Evolutionary conservation across 441 rosid species (phyloP), one percentile per base, ranked within the genome.

Genomic region (Erysimum pusillum): DNA sequence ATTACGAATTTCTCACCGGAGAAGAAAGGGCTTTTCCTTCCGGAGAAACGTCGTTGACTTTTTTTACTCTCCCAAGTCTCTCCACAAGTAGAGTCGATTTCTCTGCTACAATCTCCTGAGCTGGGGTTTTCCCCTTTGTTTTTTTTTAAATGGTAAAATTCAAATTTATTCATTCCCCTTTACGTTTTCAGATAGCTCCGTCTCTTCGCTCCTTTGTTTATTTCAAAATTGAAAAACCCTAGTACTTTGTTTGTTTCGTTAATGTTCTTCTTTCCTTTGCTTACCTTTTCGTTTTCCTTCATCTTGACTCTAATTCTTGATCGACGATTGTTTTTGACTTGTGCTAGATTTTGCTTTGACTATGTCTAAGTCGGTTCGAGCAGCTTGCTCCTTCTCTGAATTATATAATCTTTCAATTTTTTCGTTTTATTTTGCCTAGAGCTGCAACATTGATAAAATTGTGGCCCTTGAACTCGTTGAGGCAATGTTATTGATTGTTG

Each of bases 41-140:
- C 53, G 60, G 65, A 3, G 45, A 46, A 39, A 57, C 31, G 9
- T 10, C 56, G 39, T 71, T 64, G 67, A 71, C 76, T 77, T 71
- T 5, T 25, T 25, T 25, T 22, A 22, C 54, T 49, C 60, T 58
- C 61, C 32, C 22, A 7, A 74, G 66, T 35, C 69, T 44, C 71
- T 44, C 13, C 41, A 18, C 42, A 36, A 52, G 49, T 61, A 18
- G 53, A 11, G 49, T n/a, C 38, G 69, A 51, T 76, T 48, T 48
- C 8, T 52, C 79, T 62, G 59, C 79, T 76, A 34, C 36, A 54
- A 63, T 69, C 57, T 67, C 65, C 32, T 42, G 41, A 22, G 20
- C 61, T 58, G 71, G 44, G 63, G 34, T 9, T 67, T 54, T 9
- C 25, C 49, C 53, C 22, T 57, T 45, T 38, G 36, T 3, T 36